Conservation (phyloP, 768 basidiomycete genomes). For the Kwoniella dejecticola region DNA sequence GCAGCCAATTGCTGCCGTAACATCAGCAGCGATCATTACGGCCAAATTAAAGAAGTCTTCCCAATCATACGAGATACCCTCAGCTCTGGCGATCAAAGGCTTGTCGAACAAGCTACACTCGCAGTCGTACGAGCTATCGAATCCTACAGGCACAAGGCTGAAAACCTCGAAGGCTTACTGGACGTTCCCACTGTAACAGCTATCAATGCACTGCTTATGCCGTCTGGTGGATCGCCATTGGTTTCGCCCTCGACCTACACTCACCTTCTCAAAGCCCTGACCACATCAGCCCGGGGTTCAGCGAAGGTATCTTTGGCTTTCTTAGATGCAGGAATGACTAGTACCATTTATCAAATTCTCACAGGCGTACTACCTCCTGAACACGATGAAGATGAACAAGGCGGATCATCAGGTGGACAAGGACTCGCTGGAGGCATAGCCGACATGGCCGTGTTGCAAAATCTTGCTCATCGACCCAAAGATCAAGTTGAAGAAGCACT, state of each 20-base stretch:
- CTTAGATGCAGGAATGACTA: constrained; percentile 88
- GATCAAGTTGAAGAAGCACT: constrained; percentile 96
- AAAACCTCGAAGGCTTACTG: constrained; percentile 82
- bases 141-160: constrained; percentile 80
- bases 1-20: constrained; percentile 96
- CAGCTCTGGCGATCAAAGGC: constrained; percentile 85
- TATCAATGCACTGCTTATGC: constrained; percentile 79
- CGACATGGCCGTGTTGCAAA: constrained; percentile 98
- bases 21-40: constrained; percentile 82
- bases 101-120: constrained; percentile 95
- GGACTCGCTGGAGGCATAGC: constrained; percentile 84
- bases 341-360: constrained; percentile 89
- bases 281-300: constrained; percentile 83
- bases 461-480: constrained; percentile 91
- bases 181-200: constrained; percentile 73
- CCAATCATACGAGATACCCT: constrained; percentile 91
- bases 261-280: constrained; percentile 77
- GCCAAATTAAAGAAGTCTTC: constrained; percentile 78
- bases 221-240: constrained; percentile 76
- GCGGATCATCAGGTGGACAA: constrained; percentile 65
- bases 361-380: constrained; percentile 86
- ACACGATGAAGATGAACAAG: constrained; percentile 58
- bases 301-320: constrained; percentile 82
- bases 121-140: constrained; percentile 94
- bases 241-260: constrained; percentile 87